A percentile compares a stretch with the other conserved stretches of the same genome.
phyloP scores from a whole-genome alignment of 1,284 basidiomycete species.

The Sanghuangporus baumii region DNA sequence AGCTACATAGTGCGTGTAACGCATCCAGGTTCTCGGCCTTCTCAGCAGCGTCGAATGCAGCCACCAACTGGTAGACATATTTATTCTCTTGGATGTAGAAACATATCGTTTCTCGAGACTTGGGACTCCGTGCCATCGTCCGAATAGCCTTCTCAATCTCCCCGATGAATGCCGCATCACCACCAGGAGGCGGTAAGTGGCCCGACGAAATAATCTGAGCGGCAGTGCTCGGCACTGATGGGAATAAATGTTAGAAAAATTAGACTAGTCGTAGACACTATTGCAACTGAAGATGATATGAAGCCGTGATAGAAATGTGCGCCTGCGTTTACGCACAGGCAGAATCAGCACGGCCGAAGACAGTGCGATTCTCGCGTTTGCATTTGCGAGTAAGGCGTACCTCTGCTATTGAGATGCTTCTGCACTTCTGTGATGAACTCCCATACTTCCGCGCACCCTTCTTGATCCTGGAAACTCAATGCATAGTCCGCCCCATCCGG shows the following conservation, averaged over 20 bases:
- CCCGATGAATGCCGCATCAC: conserved; percentile 54
- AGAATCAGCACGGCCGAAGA: conserved; percentile 10
- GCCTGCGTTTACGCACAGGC: conserved; percentile 1
- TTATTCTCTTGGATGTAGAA: conserved; percentile 81
- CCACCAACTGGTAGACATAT: conserved; percentile 84
- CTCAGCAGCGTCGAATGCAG: conserved; percentile 84
- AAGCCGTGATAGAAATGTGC: conserved; percentile 9
- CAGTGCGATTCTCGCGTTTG: conserved; percentile 10
- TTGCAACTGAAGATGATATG: conserved; percentile 17
- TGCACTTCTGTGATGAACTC: conserved; percentile 96
- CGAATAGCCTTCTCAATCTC: conserved; percentile 79
- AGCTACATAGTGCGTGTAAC: conserved; percentile 83
- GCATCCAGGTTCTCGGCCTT: conserved; percentile 87
- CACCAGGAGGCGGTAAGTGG: conserved; percentile 62
- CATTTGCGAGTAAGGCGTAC: conserved; percentile 32
- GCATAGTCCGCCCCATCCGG: conserved; percentile 93
- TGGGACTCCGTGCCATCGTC: conserved; percentile 54
- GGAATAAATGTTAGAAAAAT: conserved; percentile 27
- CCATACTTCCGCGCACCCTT: conserved; percentile 97
- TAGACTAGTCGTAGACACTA: conserved; percentile 36
- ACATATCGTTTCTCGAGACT: conserved; percentile 73
- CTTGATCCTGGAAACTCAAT: conserved; percentile 93
- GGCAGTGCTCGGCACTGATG: conserved; percentile 49
- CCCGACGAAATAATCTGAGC: conserved; percentile 62
- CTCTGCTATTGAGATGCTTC: conserved; percentile 64